A percentile compares a stretch with the other conserved stretches of the same genome.
These are phyloP conservation scores for Coemansia sp. DNA, from an alignment of 192 early-diverging fungal species.

Conservation along the genomic window DNA sequence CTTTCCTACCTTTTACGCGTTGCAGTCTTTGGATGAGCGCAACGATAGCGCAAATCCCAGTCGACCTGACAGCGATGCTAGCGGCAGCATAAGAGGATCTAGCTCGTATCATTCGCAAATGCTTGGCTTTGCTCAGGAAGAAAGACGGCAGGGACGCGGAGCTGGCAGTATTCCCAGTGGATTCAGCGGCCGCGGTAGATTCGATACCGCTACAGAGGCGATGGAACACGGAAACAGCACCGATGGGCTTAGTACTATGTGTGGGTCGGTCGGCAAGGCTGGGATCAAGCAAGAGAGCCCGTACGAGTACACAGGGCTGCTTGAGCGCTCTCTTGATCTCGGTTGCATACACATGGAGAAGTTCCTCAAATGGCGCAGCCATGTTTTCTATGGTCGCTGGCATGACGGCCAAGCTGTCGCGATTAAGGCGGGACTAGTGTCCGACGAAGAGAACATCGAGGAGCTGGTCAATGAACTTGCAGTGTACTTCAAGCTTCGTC, in stretches of 20 bases:
- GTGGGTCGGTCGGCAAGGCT: background rate
- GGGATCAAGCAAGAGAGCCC: background rate
- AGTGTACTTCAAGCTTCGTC: background rate
- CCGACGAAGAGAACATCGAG: background rate
- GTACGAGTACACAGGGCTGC: background rate
- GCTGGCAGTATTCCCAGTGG: background rate
- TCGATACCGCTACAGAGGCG: background rate
- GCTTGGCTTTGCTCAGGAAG: background rate
- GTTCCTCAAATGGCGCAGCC: background rate
- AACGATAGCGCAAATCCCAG: background rate
- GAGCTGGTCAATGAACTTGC: background rate
- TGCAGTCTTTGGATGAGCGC: background rate
- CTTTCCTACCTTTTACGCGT: background rate
- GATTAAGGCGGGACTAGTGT: background rate
- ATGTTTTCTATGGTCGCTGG: background rate
- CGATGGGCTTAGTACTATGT: background rate
- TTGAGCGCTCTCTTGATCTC: background rate
- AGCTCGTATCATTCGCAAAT: too few relatives aligned
- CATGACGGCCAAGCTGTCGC: background rate
- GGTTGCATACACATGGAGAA: background rate
- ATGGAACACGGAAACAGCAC: background rate
- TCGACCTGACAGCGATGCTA: background rate
- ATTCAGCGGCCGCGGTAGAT: background rate
- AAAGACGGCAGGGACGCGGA: background rate
- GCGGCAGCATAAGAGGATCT: too few relatives aligned